Base-by-base conservation (phyloP, 1,139 yeast species). In the Diutina ranongensis region DNA sequence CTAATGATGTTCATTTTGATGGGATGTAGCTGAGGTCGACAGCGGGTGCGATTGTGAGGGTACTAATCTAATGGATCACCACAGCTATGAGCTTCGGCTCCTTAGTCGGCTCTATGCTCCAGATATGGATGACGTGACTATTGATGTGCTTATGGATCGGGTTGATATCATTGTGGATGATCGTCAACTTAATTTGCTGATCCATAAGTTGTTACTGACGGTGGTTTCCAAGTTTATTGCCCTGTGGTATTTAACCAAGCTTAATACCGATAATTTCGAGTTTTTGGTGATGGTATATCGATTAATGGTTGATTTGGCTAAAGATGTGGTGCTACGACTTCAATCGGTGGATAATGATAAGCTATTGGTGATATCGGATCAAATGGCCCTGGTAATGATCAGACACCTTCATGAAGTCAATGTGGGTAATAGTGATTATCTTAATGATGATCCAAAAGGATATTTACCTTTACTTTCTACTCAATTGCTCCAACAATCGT, bases 191-290 rank as follows among this genome's bases (percentile, higher is more conserved):
- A 68, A 68, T 48, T 57, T 67, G 44, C 64, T 67, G 47, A 47
- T 70, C 18, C 74, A 71, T 50, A 51, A 68, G 45, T 65, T 70
- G 46, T 51, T 69, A 18, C 59, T 67, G 19, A 55, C 64, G 2
- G 63, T 69, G 4, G 57, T 67, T 50, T 55, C 61, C 9, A 58
- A 62, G 35, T 70, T 58, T 48, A 62, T 71, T 20, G 57, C 59
- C 47, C 59, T 69, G 44, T 71, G 76, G 76, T 71, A 68, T 51
- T 54, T 63, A 40, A 50, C 48, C 32, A 68, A 67, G 49, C 55
- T 71, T 19, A 67, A 68, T 47, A 68, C 74, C 2, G 66, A 65
- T 44, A 66, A 67, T 50, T 48, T 57, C 45, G 69, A 64, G 36
- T 68, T 71, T 51, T 48, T 68, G 18, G 57, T 51, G 40, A 48